Conservation (phyloP, 129 eudicot species). For the Artemisia tridentata region DNA sequence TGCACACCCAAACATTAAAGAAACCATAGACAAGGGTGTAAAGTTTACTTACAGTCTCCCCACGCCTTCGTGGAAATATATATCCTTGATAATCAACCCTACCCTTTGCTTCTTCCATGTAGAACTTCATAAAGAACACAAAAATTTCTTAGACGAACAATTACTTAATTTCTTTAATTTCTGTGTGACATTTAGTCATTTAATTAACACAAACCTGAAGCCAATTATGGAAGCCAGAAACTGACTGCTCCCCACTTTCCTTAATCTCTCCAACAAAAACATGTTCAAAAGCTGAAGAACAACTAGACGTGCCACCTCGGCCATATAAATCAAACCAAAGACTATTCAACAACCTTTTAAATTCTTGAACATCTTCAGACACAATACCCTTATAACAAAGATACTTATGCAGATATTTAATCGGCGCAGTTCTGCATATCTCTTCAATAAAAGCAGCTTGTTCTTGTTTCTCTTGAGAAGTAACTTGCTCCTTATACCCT, state of each 20-base stretch:
- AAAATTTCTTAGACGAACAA: background rate
- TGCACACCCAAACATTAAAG: background rate
- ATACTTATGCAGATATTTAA: constrained; percentile 72
- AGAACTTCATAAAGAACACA: constrained; percentile 56
- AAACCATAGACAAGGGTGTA: background rate
- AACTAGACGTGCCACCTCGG: constrained; percentile 85
- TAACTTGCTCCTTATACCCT: constrained; percentile 82
- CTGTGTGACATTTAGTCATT: too few relatives aligned
- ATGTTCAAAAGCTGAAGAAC: constrained; percentile 97
- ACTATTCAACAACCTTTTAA: constrained; percentile 56
- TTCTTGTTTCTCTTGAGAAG: constrained; percentile 84
- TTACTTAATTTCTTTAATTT: background rate
- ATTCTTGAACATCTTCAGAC: constrained; percentile 48
- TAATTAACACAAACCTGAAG: constrained; percentile 63
- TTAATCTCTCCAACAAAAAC: constrained; percentile 98
- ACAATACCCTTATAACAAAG: constrained; percentile 49
- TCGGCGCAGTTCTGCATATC: constrained; percentile 91
- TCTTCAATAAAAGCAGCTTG: constrained; percentile 89
- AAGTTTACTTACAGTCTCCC: constrained; percentile 57
- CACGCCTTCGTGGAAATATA: constrained; percentile 91
- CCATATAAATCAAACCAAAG: constrained; percentile 93
- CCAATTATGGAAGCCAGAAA: constrained; percentile 99
- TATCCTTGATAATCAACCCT: constrained; percentile 94
- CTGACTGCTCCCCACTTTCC: constrained; percentile 65
- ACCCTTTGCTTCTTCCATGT: constrained; percentile 95